A percentile compares a stretch with the other conserved stretches of the same genome.
phyloP scores from a whole-genome alignment of 495 filamentous ascomycete genomes.

The Choiromyces venosus region DNA sequence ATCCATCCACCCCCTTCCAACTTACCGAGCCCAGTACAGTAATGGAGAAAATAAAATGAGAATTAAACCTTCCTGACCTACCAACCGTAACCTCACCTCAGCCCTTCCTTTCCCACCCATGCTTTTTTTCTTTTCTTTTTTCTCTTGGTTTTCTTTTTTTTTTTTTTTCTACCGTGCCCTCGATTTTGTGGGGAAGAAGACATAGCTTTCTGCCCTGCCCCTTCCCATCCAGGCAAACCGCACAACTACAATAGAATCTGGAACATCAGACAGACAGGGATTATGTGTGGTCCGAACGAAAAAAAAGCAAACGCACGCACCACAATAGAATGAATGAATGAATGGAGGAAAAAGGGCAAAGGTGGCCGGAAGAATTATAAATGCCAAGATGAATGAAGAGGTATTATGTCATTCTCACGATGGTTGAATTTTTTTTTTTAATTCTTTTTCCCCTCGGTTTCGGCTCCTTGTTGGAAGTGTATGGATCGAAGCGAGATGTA shows the following conservation, averaged over 20 bases:
- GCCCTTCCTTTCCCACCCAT: neutral
- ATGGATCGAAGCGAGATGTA: neutral
- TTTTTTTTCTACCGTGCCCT: neutral
- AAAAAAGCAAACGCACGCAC: no score
- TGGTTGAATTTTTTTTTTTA: constrained; percentile 9
- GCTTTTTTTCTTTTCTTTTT: neutral
- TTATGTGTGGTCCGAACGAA: no score
- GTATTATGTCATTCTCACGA: constrained; percentile 32
- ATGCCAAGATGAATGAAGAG: neutral
- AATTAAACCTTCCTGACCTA: neutral
- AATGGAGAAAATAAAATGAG: neutral
- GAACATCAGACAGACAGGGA: no score
- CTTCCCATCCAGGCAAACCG: no score
- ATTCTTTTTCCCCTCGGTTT: constrained; percentile 10
- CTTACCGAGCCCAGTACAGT: neutral
- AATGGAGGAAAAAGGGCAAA: neutral
- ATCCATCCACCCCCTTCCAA: neutral
- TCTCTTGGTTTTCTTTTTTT: no score
- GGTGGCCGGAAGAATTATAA: neutral
- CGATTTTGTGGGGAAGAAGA: neutral
- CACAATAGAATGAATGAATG: no score
- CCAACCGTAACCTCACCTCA: no score
- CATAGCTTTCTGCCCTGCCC: no score
- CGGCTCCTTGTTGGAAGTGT: constrained; percentile 11
- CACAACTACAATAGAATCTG: no score